A percentile compares a stretch with the other conserved stretches of the same genome.
Conservation (phyloP, 306 rosid species). For the Calophaca sinica region DNA sequence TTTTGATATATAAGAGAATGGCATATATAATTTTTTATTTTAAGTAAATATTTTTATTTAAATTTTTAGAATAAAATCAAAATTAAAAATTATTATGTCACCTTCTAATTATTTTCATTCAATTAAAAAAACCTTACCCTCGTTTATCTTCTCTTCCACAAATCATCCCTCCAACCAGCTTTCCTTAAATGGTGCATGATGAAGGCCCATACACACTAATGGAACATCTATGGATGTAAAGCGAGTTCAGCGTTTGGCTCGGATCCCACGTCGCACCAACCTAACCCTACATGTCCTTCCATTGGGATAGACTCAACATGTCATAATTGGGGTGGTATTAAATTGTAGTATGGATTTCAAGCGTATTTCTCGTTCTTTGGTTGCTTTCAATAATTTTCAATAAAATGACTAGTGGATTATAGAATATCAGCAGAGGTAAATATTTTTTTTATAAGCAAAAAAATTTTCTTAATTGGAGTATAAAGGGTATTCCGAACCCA, state of each 20-base stretch:
- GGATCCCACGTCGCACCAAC: conserved; percentile 30
- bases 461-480: no score
- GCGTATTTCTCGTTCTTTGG: conserved; percentile 39
- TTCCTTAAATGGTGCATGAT: conserved; percentile 38
- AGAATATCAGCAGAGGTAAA: not conserved
- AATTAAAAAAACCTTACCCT: no score
- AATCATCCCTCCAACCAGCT: not conserved
- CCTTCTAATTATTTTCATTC: no score
- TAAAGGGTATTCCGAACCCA: no score
- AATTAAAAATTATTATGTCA: no score
- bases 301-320: conserved; percentile 33
- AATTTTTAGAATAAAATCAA: no score
- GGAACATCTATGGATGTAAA: conserved; percentile 36
- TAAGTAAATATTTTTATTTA: no score
- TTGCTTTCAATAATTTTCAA: conserved; percentile 39
- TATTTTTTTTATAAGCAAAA: no score
- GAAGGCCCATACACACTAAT: conserved; percentile 45
- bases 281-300: conserved; percentile 38
- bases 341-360: conserved; percentile 36
- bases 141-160: not conserved
- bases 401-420: conserved; percentile 19
- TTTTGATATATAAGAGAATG: no score
- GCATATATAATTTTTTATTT: no score
- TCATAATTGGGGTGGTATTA: conserved; percentile 39
- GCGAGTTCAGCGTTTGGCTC: conserved; percentile 6